These are phyloP conservation scores for Mycosarcoma maydis DNA, from an alignment of 1,284 basidiomycete species.

Conservation along the genomic window DNA sequence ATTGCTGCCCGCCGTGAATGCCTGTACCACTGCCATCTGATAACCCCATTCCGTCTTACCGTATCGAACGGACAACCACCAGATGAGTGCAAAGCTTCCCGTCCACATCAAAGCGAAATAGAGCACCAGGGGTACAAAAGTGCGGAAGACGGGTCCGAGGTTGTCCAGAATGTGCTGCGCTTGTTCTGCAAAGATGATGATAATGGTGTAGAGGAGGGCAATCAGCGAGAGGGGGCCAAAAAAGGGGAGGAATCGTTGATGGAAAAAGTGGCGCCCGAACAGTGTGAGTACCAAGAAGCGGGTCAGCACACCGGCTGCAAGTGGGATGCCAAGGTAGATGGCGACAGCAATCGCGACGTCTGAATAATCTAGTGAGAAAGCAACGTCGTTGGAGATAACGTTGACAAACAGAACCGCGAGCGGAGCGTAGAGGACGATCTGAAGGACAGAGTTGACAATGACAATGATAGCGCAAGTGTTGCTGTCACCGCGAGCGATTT, in stretches of 20 bases:
- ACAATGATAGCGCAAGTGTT: conserved; percentile 80
- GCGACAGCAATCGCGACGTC: conserved; percentile 78
- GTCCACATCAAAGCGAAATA: conserved; percentile 85
- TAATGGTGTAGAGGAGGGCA: conserved; percentile 72
- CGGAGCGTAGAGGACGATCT: conserved; percentile 82
- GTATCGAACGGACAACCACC: conserved; percentile 49
- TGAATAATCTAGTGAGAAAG: conserved; percentile 75
- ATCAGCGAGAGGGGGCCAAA: conserved; percentile 79
- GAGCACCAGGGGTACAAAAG: conserved; percentile 76
- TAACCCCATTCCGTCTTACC: conserved; percentile 62
- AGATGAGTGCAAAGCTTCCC: conserved; percentile 73
- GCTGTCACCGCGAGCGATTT: conserved; percentile 78
- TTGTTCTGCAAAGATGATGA: conserved; percentile 81
- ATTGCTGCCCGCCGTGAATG: conserved; percentile 70
- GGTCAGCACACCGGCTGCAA: conserved; percentile 76
- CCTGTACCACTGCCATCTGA: conserved; percentile 68
- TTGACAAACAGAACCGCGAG: conserved; percentile 81
- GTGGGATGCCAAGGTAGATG: conserved; percentile 74
- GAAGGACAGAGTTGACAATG: conserved; percentile 73
- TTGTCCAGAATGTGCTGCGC: conserved; percentile 58
- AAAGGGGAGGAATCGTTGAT: conserved; percentile 74
- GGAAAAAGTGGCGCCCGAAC: conserved; percentile 71
- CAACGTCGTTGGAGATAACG: conserved; percentile 69
- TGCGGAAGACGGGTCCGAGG: conserved; percentile 53
- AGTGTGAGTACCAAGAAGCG: conserved; percentile 72